Base-by-base conservation (phyloP, 768 basidiomycete species). In the Fomitopsis serialis region DNA sequence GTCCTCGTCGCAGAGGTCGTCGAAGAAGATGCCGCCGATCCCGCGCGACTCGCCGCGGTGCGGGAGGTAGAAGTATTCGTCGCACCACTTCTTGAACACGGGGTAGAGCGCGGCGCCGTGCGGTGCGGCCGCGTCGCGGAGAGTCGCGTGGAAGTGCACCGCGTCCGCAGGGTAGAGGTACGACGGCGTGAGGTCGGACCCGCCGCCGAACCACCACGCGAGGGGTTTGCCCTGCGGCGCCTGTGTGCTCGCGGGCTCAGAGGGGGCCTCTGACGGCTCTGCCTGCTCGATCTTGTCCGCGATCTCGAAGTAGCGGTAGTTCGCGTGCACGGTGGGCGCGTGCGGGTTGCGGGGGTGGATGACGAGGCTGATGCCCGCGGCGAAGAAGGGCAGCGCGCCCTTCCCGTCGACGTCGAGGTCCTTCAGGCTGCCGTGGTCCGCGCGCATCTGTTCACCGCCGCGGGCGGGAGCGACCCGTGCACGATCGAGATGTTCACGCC, bases 161-260 rank as follows among this genome's bases (percentile, higher is more conserved):
- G 83, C 92, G 66, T 98, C 97, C 53, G 89, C 88, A 53, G 85
- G 83, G 72, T 85, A 92, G 17, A 98, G 80, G 69, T 98, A 98
- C 3, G 87, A 86, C 1, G 96, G 96, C 0, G 97, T 99, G 29
- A 98, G 78, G 67, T 99, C 96, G 7, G 84, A 85, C 7, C 96
- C 96, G 32, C 97, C 97, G 19, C 97, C 96, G 65, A 98, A 99
- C 97, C 96, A 99, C 94, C 95, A 98, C 24, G 93, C 85, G 40
- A 94, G 71, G 19, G 90, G 70, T 58, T 80, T 78, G 8, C 79
- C 77, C 23, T 72, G 64, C 25, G 34, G 34, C 58, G 59, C 46
- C 66, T 62, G 62, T 43, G 60, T 43, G 50, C 67, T 65, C 2
- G 70, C 70, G 35, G 70, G 68, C 22, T 63, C 65, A 8, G 60